Evolutionary conservation across 805 yeast species (phyloP).

Genomic region (Saturnispora gosingensis): DNA sequence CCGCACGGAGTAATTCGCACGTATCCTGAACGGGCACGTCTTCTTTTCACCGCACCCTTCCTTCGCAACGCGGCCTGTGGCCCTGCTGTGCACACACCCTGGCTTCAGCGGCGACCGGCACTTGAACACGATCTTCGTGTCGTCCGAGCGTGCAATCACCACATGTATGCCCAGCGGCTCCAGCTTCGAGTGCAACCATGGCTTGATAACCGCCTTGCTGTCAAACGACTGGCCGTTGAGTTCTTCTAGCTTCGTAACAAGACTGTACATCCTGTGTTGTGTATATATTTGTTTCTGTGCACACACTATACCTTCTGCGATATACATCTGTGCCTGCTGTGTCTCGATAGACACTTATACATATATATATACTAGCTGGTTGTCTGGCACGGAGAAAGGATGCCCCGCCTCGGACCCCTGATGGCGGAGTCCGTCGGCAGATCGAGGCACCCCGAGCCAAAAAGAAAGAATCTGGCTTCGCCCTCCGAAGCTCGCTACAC

Average conservation of each 20-base stretch:
- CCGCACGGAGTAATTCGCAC: conserved; percentile 52
- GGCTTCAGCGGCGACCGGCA: conserved; percentile 34
- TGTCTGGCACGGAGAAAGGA: background rate
- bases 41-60: conserved; percentile 13
- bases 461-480: background rate
- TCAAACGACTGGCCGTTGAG: conserved; percentile 22
- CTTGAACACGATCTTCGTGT: conserved; percentile 50
- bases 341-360: too few relatives aligned
- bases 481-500: background rate
- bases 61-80: background rate
- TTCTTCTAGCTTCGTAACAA: background rate
- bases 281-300: too few relatives aligned
- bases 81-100: background rate
- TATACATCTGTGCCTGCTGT: too few relatives aligned
- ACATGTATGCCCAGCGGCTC: conserved; percentile 42
- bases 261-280: too few relatives aligned
- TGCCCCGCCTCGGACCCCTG: conserved; percentile 1
- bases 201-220: conserved; percentile 45
- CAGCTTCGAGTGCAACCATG: conserved; percentile 47
- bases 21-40: conserved; percentile 51
- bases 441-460: background rate
- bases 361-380: background rate
- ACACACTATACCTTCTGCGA: too few relatives aligned
- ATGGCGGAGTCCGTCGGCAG: background rate
- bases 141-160: conserved; percentile 56